A percentile compares a stretch with the other conserved stretches of the same genome.
Conservation (phyloP, 768 basidiomycete species). For the Grammothele lineata region DNA sequence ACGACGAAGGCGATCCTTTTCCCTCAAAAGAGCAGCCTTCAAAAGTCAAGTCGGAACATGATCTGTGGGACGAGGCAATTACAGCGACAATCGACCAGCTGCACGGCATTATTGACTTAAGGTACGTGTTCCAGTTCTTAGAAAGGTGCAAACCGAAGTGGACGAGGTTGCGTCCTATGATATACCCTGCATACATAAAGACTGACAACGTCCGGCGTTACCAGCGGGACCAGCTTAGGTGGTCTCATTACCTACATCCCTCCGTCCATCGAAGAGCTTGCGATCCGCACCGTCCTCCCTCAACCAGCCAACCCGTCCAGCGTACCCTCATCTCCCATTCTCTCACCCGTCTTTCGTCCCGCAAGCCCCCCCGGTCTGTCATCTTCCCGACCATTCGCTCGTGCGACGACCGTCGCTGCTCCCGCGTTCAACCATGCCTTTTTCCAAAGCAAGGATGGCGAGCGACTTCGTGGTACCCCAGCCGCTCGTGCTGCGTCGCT, state of each 20-base stretch:
- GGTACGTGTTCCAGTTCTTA: too few species aligned
- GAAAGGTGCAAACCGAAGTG: too few species aligned
- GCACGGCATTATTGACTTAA: slow-evolving; percentile 49
- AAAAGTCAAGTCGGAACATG: slow-evolving; percentile 22
- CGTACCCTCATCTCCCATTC: slow-evolving; percentile 26
- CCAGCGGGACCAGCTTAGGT: not conserved
- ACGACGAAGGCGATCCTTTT: slow-evolving; percentile 1
- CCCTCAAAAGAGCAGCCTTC: too few species aligned
- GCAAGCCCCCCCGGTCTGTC: not conserved
- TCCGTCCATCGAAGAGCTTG: slow-evolving; percentile 38
- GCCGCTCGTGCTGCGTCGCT: slow-evolving; percentile 14
- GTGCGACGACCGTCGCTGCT: slow-evolving; percentile 19
- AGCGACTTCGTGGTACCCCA: slow-evolving; percentile 3
- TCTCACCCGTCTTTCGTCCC: slow-evolving; percentile 21
- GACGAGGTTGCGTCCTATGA: too few species aligned
- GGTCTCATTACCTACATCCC: slow-evolving; percentile 47
- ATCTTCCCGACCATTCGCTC: slow-evolving; percentile 15
- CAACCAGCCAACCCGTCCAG: slow-evolving; percentile 29
- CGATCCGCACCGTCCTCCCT: slow-evolving; percentile 42
- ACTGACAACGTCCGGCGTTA: too few species aligned
- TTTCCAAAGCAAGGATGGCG: slow-evolving; percentile 11
- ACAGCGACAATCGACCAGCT: slow-evolving; percentile 41
- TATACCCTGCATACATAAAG: too few species aligned
- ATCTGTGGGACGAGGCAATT: slow-evolving; percentile 49
- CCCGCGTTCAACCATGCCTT: slow-evolving; percentile 10